Evolutionary conservation across 2,329 filamentous ascomycete genomes (phyloP), one percentile per base, ranked within the genome.

Genomic region (Talaromyces albobiverticillius): DNA sequence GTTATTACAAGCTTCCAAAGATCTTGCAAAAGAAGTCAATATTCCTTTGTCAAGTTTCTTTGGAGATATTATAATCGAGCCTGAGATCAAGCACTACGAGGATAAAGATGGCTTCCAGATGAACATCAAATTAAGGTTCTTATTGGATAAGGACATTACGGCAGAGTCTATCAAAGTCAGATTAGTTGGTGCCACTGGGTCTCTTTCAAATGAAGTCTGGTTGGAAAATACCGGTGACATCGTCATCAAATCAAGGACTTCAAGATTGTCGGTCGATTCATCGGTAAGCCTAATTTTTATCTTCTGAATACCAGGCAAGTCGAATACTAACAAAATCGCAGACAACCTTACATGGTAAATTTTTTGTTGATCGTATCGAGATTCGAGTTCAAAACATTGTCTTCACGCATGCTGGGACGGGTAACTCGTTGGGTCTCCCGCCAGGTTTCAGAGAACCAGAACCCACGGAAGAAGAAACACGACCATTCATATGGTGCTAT

Each of bases 41-140:
- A 81, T 90, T 14, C 83, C 87, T 0, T 74, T 96, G 61, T 77
- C 80, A 0, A 85, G 84, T 50, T 91, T 95, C 63, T 95, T 96
- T 63, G 82, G 80, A 7, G 79, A 85, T 18, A 73, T 94, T 3
- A 76, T 83, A 40, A 75, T 96, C 1, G 82, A 87, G 18, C 85
- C 83, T 0, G 80, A 84, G 14, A 84, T 93, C 2, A 73, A 77
- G 22, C 92, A 95, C 63, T 81, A 85, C 47, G 79, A 86, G 1
- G 79, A 84, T 18, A 82, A 80, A 59, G 93, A 97, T 67, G 86
- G 88, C 13, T 93, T 95, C 60, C 81, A 83, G 8, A 67, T 96
- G 16, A 76, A 80, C 2, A 67, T 99, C 2, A 80, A 79, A 18
- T 73, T 96, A 41, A 77, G 82, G 47, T 91, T 90, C 68, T 70